Evolutionary conservation across 345 rosid species (phyloP).

Genomic region (Murraya paniculata): DNA sequence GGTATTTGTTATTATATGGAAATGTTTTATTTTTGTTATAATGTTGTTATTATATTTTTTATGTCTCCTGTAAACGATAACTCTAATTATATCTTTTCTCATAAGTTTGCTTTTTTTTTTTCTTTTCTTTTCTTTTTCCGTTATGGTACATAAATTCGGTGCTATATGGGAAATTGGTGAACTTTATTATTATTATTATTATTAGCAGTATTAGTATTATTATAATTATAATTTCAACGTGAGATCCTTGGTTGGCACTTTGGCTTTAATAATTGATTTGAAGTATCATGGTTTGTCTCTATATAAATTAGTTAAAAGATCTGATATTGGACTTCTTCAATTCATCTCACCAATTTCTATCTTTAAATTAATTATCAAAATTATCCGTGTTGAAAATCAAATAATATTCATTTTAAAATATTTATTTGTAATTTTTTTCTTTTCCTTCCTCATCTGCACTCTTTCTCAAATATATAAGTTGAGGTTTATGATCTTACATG

Average conservation of each 20-base stretch:
- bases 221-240: background rate
- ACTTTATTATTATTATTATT: background rate
- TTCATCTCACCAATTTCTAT: no score
- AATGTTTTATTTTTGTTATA: conserved; percentile 13
- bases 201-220: background rate
- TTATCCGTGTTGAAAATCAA: no score
- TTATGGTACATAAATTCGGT: background rate
- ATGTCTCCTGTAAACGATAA: conserved; percentile 16
- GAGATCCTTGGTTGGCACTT: background rate
- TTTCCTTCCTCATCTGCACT: no score
- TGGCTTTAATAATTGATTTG: background rate
- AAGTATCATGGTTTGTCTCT: background rate
- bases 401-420: no score
- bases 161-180: background rate
- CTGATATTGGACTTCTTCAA: no score
- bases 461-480: no score
- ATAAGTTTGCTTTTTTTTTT: background rate
- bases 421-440: no score
- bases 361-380: no score
- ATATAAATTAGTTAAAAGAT: background rate
- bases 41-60: background rate
- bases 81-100: conserved; percentile 1
- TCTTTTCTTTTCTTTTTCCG: no score
- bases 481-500: no score
- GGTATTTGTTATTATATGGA: conserved; percentile 8